Evolutionary conservation across 805 yeast genomes (phyloP).

Genomic region (Yamadazyma sp.): DNA sequence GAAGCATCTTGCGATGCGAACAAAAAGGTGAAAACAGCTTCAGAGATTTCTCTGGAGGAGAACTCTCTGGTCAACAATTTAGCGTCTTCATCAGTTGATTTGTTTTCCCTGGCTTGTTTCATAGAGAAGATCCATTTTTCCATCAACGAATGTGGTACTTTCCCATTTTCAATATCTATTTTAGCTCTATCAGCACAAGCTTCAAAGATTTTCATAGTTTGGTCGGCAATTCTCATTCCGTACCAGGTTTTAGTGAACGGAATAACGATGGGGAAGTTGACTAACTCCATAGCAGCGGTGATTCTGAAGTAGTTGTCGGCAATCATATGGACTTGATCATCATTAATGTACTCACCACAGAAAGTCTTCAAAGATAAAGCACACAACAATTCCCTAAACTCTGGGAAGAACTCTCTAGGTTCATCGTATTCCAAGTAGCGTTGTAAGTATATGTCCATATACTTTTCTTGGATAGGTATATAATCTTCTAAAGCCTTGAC

Average conservation of each 20-base stretch:
- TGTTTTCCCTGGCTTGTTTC: slow-evolving; percentile 64
- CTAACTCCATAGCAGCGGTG: slow-evolving; percentile 95
- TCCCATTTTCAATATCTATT: slow-evolving; percentile 65
- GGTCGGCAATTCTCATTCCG: slow-evolving; percentile 89
- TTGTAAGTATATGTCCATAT: slow-evolving; percentile 80
- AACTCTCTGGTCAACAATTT: slow-evolving; percentile 75
- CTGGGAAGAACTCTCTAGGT: slow-evolving; percentile 81
- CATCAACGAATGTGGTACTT: slow-evolving; percentile 83
- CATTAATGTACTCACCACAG: slow-evolving; percentile 93
- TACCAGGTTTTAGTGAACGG: slow-evolving; percentile 99
- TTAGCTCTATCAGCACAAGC: slow-evolving; percentile 87
- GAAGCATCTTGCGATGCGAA: slow-evolving; percentile 99
- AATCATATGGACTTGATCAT: slow-evolving; percentile 80
- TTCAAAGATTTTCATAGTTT: slow-evolving; percentile 90
- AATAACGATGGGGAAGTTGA: slow-evolving; percentile 93
- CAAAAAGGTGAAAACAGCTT: slow-evolving; percentile 92
- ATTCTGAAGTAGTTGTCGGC: slow-evolving; percentile 91
- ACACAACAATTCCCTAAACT: slow-evolving; percentile 93
- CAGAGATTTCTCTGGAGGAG: slow-evolving; percentile 88
- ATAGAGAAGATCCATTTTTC: slow-evolving; percentile 92
- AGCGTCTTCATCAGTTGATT: slow-evolving; percentile 50
- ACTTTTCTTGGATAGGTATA: slow-evolving; percentile 78
- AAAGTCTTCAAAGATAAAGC: slow-evolving; percentile 90
- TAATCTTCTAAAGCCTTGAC: slow-evolving; percentile 79
- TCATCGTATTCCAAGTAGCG: slow-evolving; percentile 62